Conservation (phyloP, 352 stramenopile genomes). For the Pythium plurisporium region DNA sequence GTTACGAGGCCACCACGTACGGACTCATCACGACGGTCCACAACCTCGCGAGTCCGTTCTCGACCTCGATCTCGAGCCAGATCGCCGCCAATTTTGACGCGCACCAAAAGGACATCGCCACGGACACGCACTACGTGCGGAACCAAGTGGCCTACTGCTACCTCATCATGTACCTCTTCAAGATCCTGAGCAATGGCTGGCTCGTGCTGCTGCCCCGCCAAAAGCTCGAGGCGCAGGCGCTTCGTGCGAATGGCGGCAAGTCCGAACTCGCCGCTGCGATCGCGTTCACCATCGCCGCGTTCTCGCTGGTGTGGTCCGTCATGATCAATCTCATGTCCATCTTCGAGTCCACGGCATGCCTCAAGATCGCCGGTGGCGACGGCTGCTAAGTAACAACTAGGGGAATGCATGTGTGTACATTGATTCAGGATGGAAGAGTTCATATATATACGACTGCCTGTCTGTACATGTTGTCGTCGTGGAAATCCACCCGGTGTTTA, state of each 20-base stretch:
- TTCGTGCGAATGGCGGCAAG: conserved; percentile 24
- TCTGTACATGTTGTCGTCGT: neutral
- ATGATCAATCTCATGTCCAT: conserved; percentile 36
- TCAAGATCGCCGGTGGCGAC: conserved; percentile 24
- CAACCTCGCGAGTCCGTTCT: conserved; percentile 25
- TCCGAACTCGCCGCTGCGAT: conserved; percentile 16
- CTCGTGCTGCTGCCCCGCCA: conserved; percentile 26
- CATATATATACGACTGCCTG: too few relatives aligned
- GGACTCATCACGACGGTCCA: conserved; percentile 28
- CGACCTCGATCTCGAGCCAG: conserved; percentile 24
- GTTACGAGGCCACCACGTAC: conserved; percentile 30
- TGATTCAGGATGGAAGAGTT: too few relatives aligned
- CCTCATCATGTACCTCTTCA: conserved; percentile 23
- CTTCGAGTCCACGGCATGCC: conserved; percentile 26
- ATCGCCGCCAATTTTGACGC: conserved; percentile 23
- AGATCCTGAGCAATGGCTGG: conserved; percentile 26
- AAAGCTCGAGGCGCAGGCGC: conserved; percentile 25
- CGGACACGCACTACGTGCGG: conserved; percentile 19
- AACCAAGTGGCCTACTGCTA: conserved; percentile 27
- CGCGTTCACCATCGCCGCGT: conserved; percentile 19
- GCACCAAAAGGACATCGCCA: conserved; percentile 12
- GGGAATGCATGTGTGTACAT: too few relatives aligned
- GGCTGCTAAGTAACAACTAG: too few relatives aligned
- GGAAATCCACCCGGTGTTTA: neutral
- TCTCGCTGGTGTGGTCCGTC: conserved; percentile 26